Base-by-base conservation (phyloP, 192 early-diverging fungal genomes). In the Spizellomyces punctatus region DNA sequence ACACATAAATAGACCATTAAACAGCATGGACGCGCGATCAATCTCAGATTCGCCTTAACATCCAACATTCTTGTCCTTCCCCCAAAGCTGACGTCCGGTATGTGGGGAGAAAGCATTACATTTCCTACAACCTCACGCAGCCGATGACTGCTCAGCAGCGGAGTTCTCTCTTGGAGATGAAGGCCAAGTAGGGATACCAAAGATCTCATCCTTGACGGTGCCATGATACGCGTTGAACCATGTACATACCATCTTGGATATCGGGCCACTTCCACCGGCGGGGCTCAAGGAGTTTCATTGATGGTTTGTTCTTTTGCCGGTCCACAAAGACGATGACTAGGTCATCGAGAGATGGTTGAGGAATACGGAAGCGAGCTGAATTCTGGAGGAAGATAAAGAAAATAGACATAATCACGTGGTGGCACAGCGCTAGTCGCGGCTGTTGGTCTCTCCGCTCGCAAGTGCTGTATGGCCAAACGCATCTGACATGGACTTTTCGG, bases 401-500 rank as follows among this genome's bases (percentile, higher is more conserved):
- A 54, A 54, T 4, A 4, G 12, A 19, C 12, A n/a, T 2, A 1
- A 54, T 12, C 50, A 54, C 12, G 50, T 12, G 12, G 50, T 54
- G 14, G 17, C 50, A 54, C 17, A 19, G 17, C 50, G 4, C 50
- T 54, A 54, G 14, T 19, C 17, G 50, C 12, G 14, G 50, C 50
- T 19, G 14, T 12, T 54, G 17, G 17, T 54, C 14, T 54, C 17
- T 54, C 50, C 17, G 17, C 17, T 54, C 17, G 12, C 50, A 54
- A 54, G 50, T n/a, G 12, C 4, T 4, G 50, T 19, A 19, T 54
- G 1, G 14, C 14, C 50, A 54, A 54, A 2, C 1, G 17, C 50
- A 54, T n/a, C 50, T 10, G 59, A 27, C 66, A 75, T 64, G 61
- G 67, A 75, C 17, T 73, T 63, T 64, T 61, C 71, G 2, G 76